Evolutionary conservation across 1,284 basidiomycete genomes (phyloP).

Genomic region (Ustilago esculenta): DNA sequence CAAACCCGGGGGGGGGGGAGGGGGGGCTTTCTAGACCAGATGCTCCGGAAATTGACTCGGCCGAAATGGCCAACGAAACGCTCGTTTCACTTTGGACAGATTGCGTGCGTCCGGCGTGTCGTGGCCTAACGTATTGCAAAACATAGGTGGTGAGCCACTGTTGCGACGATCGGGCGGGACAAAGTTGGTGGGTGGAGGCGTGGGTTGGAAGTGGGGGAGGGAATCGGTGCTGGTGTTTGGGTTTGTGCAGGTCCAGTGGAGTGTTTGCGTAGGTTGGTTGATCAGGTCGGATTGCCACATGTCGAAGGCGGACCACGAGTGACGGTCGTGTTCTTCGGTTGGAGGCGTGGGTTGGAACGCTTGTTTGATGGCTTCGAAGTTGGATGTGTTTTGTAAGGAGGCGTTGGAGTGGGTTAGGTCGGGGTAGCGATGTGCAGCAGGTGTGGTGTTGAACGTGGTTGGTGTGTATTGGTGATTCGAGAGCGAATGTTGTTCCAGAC

Average conservation of each 20-base stretch:
- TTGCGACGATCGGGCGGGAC: constrained; percentile 40
- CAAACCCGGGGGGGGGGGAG: too few relatives aligned
- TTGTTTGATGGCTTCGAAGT: constrained; percentile 54
- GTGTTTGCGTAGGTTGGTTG: constrained; percentile 16
- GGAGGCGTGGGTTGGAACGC: constrained; percentile 52
- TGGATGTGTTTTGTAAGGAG: constrained; percentile 39
- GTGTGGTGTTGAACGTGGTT: constrained; percentile 10
- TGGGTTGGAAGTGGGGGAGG: constrained; percentile 32
- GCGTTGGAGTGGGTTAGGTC: constrained; percentile 26
- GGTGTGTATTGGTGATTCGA: constrained; percentile 16
- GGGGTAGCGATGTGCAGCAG: too few relatives aligned
- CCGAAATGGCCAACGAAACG: constrained; percentile 50
- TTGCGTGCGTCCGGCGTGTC: too few relatives aligned
- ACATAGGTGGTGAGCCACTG: constrained; percentile 33
- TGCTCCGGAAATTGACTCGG: constrained; percentile 43
- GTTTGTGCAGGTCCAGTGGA: constrained; percentile 28
- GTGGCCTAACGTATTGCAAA: too few relatives aligned
- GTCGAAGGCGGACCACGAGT: constrained; percentile 59
- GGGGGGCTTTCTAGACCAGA: constrained; percentile 13
- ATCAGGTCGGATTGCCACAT: constrained; percentile 50
- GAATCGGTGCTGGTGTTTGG: constrained; percentile 43
- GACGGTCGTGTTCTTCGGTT: constrained; percentile 52
- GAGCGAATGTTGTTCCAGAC: constrained; percentile 33
- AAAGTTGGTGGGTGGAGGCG: constrained; percentile 29
- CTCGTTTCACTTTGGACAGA: constrained; percentile 44